Conservation (phyloP, 169 alveolate species). For the Neospora caninum region DNA sequence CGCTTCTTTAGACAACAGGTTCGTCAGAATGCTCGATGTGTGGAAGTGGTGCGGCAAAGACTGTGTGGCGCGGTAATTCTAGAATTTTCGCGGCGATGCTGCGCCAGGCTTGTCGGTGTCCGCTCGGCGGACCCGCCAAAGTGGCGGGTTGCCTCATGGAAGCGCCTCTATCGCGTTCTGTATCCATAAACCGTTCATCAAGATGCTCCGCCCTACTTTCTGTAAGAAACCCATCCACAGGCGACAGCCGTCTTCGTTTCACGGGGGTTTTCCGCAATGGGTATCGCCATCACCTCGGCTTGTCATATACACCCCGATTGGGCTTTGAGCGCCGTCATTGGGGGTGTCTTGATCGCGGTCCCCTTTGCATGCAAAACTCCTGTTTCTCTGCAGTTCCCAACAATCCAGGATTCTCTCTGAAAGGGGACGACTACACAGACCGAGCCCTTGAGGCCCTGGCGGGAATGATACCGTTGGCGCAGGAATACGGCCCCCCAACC, state of each 20-base stretch:
- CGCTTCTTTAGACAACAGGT: not conserved
- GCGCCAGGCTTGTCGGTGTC: conserved; percentile 1
- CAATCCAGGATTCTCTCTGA: conserved; percentile 78
- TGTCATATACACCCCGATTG: not conserved
- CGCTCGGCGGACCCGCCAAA: not conserved
- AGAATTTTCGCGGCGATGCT: not conserved
- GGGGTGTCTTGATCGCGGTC: not conserved
- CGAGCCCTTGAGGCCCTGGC: conserved; percentile 85
- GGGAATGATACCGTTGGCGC: conserved; percentile 77
- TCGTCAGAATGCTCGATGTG: not conserved
- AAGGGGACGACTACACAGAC: conserved; percentile 84
- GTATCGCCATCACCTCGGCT: not conserved
- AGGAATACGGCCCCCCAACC: conserved; percentile 77
- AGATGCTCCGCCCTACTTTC: not conserved
- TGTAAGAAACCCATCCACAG: not conserved
- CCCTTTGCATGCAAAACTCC: not conserved
- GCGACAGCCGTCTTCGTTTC: not conserved
- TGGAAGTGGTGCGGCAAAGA: not conserved
- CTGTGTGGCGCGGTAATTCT: not conserved
- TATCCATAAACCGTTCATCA: not conserved
- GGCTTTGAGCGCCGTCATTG: not conserved
- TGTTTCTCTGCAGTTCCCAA: conserved; percentile 26
- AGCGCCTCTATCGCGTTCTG: not conserved
- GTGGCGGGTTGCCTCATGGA: not conserved
- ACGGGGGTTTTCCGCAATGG: not conserved